phyloP scores from a whole-genome alignment of 768 basidiomycete species.

The Neoboletus magnificus region DNA sequence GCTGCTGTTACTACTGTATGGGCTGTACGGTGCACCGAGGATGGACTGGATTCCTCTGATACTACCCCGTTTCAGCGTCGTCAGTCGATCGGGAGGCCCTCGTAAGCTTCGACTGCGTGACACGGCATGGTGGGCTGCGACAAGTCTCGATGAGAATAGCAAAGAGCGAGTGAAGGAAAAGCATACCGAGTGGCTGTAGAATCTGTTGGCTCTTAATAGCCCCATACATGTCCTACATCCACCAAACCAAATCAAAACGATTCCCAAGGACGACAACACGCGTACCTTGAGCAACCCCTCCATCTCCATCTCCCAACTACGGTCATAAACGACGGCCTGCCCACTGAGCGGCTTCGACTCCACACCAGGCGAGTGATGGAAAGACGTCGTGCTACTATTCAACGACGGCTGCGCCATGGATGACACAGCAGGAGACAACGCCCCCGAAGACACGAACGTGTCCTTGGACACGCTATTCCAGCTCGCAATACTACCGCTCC shows the following conservation, averaged over 20 bases:
- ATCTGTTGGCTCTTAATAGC: slow-evolving; percentile 91
- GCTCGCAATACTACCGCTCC: slow-evolving; percentile 81
- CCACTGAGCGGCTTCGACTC: slow-evolving; percentile 35
- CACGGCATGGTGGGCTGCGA: slow-evolving; percentile 40
- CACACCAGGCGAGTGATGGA: slow-evolving; percentile 48
- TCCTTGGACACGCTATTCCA: slow-evolving; percentile 79
- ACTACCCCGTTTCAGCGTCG: slow-evolving; percentile 84
- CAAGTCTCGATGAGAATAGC: slow-evolving; percentile 57
- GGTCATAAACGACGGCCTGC: slow-evolving; percentile 49
- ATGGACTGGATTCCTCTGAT: slow-evolving; percentile 86
- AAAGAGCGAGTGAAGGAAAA: slow-evolving; percentile 42
- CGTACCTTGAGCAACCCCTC: slow-evolving; percentile 79
- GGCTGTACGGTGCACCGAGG: slow-evolving; percentile 65
- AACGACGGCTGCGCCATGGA: slow-evolving; percentile 36
- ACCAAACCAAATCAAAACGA: background rate
- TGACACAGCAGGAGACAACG: slow-evolving; percentile 33
- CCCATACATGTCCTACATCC: slow-evolving; percentile 82
- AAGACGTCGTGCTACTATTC: slow-evolving; percentile 65
- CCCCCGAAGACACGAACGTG: slow-evolving; percentile 41
- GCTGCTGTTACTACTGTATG: slow-evolving; percentile 81
- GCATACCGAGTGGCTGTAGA: slow-evolving; percentile 67
- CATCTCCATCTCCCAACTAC: slow-evolving; percentile 83
- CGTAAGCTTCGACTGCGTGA: slow-evolving; percentile 71
- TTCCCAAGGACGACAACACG: slow-evolving; percentile 3
- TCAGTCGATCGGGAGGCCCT: slow-evolving; percentile 65